Conservation (phyloP, 1,284 basidiomycete genomes). For the Puccinia coronata region DNA sequence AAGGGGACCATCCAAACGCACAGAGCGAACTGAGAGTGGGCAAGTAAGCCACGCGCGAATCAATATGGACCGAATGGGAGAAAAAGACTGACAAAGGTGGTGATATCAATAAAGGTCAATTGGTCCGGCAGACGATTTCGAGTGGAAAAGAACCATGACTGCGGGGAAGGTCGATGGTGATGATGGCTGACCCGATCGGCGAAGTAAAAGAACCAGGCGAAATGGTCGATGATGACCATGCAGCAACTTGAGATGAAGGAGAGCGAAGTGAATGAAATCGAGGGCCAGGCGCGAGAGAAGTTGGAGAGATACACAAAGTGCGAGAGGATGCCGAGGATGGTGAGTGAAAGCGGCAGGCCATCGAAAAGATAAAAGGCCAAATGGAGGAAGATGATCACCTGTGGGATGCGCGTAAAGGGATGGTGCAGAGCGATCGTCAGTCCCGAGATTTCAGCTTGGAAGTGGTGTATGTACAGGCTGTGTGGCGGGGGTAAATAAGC, state of each 20-base stretch:
- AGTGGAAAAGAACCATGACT: not conserved
- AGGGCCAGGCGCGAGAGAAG: slow-evolving; percentile 81
- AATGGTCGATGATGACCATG: slow-evolving; percentile 82
- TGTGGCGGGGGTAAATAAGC: slow-evolving; percentile 67
- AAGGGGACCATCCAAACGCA: slow-evolving; percentile 90
- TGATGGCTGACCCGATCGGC: slow-evolving; percentile 61
- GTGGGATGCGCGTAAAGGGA: no score
- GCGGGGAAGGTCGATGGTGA: not conserved
- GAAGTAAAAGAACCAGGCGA: slow-evolving; percentile 92
- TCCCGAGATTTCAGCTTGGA: slow-evolving; percentile 57
- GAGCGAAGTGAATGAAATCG: slow-evolving; percentile 79
- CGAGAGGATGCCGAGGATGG: slow-evolving; percentile 74
- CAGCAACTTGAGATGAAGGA: slow-evolving; percentile 79
- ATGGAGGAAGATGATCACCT: slow-evolving; percentile 22
- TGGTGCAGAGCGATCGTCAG: not conserved
- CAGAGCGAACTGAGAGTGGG: slow-evolving; percentile 68
- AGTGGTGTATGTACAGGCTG: slow-evolving; percentile 75
- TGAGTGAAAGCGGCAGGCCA: slow-evolving; percentile 61
- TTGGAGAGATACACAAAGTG: slow-evolving; percentile 81
- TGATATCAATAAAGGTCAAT: slow-evolving; percentile 81
- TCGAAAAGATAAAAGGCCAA: slow-evolving; percentile 15
- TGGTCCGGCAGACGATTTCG: slow-evolving; percentile 50
- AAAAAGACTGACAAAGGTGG: slow-evolving; percentile 67
- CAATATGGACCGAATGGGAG: not conserved
- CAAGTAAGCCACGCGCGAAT: not conserved